These are phyloP conservation scores for Cutaneotrichosporon cyanovorans DNA, from an alignment of 1,284 basidiomycete species.

Conservation along the genomic window DNA sequence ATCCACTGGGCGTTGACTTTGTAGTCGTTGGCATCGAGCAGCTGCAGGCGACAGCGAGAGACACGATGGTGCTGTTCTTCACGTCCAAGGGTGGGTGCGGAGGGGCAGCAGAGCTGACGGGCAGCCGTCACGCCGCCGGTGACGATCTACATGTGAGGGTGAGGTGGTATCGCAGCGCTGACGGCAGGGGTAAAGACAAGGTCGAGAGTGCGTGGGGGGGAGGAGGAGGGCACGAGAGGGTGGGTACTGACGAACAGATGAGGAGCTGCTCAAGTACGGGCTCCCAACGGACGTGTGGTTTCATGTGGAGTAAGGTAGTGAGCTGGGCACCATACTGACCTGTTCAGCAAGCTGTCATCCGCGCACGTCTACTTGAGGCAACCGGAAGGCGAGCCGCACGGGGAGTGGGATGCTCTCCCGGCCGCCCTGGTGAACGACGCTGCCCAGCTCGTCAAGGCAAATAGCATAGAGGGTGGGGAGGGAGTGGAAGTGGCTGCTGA, in stretches of 20 bases:
- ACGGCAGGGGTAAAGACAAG: slow-evolving; percentile 75
- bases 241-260: slow-evolving; percentile 61
- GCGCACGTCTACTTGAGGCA: slow-evolving; percentile 91
- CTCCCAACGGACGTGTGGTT: slow-evolving; percentile 55
- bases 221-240: not conserved
- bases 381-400: slow-evolving; percentile 57
- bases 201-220: slow-evolving; percentile 66
- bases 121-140: slow-evolving; percentile 56
- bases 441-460: slow-evolving; percentile 93
- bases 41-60: too few species aligned
- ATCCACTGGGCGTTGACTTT: not conserved
- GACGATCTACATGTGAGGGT: slow-evolving; percentile 63
- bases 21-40: too few species aligned
- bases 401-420: slow-evolving; percentile 75
- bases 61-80: slow-evolving; percentile 53
- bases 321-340: not conserved
- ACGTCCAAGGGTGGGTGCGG: slow-evolving; percentile 48
- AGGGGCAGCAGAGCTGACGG: not conserved
- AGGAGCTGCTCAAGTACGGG: slow-evolving; percentile 87
- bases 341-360: slow-evolving; percentile 82
- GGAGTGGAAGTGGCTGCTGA: not conserved
- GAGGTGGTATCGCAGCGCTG: not conserved
- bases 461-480: slow-evolving; percentile 80
- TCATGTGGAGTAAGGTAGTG: slow-evolving; percentile 48
- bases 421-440: slow-evolving; percentile 71